Percentiles rank a stretch among this genome's conserved stretches.
phyloP scores from a whole-genome alignment of 257 asterid genomes.

The Misopates orontium region DNA sequence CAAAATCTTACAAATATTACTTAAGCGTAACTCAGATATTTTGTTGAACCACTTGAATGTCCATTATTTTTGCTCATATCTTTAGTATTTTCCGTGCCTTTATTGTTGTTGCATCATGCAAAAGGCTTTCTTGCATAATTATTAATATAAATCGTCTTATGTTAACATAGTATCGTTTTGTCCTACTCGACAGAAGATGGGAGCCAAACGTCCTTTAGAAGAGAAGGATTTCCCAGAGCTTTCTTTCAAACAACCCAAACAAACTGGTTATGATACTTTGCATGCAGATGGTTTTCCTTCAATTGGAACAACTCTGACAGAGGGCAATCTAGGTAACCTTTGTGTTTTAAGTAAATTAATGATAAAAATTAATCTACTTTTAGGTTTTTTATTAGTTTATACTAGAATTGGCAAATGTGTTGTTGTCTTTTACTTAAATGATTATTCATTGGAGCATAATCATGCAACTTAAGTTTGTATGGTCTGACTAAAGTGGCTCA shows the following conservation, averaged over 20 bases:
- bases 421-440: constrained; percentile 1
- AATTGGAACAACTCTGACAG: constrained; percentile 21
- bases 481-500: constrained; percentile 15
- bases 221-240: constrained; percentile 59
- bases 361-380: constrained; percentile 12
- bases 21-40: too few relatives aligned
- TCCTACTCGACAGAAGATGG: too few relatives aligned
- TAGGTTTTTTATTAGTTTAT: background rate
- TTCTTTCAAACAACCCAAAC: constrained; percentile 61
- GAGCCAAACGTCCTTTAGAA: constrained; percentile 51
- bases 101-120: too few relatives aligned
- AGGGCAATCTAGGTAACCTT: constrained; percentile 42
- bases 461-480: constrained; percentile 1
- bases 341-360: background rate
- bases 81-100: too few relatives aligned
- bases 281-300: constrained; percentile 34
- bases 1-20: too few relatives aligned
- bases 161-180: too few relatives aligned
- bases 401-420: background rate
- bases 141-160: too few relatives aligned
- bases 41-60: too few relatives aligned
- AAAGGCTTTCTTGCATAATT: too few relatives aligned
- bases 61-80: too few relatives aligned
- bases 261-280: constrained; percentile 31
- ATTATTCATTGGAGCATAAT: background rate